phyloP scores from a whole-genome alignment of 2,329 filamentous ascomycete species.

The Canariomyces notabilis region DNA sequence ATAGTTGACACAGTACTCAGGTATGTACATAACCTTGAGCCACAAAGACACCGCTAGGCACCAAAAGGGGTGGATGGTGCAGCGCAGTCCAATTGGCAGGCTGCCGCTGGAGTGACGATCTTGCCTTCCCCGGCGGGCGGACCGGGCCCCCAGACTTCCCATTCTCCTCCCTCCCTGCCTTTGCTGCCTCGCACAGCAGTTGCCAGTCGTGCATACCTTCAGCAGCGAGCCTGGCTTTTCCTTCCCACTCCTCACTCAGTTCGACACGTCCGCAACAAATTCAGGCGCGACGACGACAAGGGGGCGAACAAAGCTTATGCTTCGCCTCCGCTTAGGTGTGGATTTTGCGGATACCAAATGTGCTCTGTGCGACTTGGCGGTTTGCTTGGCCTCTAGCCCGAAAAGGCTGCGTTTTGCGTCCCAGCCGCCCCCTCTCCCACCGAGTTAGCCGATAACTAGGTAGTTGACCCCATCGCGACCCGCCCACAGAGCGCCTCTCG shows the following conservation, averaged over 20 bases:
- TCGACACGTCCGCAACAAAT: no score
- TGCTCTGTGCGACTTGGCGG: slow-evolving; percentile 10
- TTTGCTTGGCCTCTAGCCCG: slow-evolving; percentile 9
- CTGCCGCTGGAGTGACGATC: slow-evolving; percentile 22
- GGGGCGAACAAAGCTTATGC: slow-evolving; percentile 11
- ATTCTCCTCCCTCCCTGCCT: slow-evolving; percentile 11
- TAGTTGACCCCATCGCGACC: slow-evolving; percentile 8
- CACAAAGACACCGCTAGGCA: slow-evolving; percentile 13
- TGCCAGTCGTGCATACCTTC: not conserved
- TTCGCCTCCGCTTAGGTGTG: slow-evolving; percentile 14
- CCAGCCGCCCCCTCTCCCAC: slow-evolving; percentile 8
- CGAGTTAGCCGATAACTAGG: not conserved
- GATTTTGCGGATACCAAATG: slow-evolving; percentile 9
- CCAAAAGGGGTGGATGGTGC: slow-evolving; percentile 14
- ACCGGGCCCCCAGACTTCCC: slow-evolving; percentile 16
- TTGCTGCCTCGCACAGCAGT: slow-evolving; percentile 3
- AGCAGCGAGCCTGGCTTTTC: not conserved
- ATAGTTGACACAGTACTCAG: not conserved
- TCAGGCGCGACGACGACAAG: slow-evolving; percentile 4
- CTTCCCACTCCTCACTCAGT: not conserved
- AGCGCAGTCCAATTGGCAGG: slow-evolving; percentile 11
- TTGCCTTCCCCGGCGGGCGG: slow-evolving; percentile 15
- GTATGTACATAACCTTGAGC: no score
- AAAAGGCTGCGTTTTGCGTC: slow-evolving; percentile 5
- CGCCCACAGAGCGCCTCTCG: slow-evolving; percentile 7